Evolutionary conservation across 495 filamentous ascomycete genomes (phyloP).

Genomic region (Penicillium steckii): DNA sequence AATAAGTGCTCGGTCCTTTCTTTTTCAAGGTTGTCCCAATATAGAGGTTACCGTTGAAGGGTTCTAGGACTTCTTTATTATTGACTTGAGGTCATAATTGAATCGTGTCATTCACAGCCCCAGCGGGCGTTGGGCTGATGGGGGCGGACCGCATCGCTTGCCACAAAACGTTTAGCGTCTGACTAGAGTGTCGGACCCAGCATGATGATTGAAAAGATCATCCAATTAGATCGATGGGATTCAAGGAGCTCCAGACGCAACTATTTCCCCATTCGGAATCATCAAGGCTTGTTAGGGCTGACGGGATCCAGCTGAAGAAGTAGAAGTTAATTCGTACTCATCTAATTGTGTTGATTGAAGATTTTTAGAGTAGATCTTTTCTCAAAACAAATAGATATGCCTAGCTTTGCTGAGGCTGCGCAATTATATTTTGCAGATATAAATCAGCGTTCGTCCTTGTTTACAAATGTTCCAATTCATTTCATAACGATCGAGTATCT

Average conservation of each 20-base stretch:
- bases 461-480: too few relatives aligned
- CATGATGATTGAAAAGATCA: background rate
- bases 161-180: slow-evolving; percentile 4
- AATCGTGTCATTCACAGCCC: background rate
- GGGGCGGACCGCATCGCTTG: background rate
- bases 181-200: background rate
- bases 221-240: background rate
- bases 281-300: background rate
- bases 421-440: background rate
- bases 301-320: background rate
- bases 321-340: background rate
- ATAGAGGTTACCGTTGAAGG: too few relatives aligned
- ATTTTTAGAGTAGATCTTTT: background rate
- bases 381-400: background rate
- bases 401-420: background rate
- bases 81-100: background rate
- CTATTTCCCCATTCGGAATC: background rate
- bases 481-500: too few relatives aligned
- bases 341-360: background rate
- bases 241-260: background rate
- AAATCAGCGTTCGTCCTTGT: background rate
- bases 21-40: too few relatives aligned
- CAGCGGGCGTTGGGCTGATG: background rate
- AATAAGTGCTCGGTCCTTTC: background rate
- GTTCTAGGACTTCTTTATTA: background rate